These are phyloP conservation scores for Fusarium penzigii DNA, from an alignment of 2,329 filamentous ascomycete species.

Conservation along the genomic window DNA sequence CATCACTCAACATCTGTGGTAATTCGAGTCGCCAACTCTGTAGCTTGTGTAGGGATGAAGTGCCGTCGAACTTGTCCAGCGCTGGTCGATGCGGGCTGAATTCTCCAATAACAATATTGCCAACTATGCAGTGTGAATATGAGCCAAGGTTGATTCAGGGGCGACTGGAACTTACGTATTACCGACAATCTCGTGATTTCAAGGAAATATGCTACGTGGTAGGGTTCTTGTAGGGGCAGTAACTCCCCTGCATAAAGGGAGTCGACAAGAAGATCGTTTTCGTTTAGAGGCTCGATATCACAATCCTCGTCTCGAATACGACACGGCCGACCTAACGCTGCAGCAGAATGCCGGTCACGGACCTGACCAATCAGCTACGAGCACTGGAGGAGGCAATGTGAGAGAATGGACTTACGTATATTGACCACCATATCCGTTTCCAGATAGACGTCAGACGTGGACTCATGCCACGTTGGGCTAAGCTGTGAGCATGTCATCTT, in stretches of 20 bases:
- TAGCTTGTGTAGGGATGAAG: background rate
- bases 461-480: background rate
- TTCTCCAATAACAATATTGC: slow-evolving; percentile 19
- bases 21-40: slow-evolving; percentile 10
- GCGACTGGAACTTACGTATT: slow-evolving; percentile 9
- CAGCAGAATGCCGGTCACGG: slow-evolving; percentile 19
- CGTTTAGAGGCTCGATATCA: slow-evolving; percentile 10
- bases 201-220: slow-evolving; percentile 14
- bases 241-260: background rate
- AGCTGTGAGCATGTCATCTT: background rate
- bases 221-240: slow-evolving; percentile 3
- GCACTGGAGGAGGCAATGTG: background rate
- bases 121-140: background rate
- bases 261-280: slow-evolving; percentile 17
- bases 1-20: slow-evolving; percentile 4
- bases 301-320: slow-evolving; percentile 24
- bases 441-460: slow-evolving; percentile 3
- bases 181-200: slow-evolving; percentile 8
- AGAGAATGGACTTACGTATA: slow-evolving; percentile 14
- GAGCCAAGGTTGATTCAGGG: background rate
- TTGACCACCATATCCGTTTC: slow-evolving; percentile 24
- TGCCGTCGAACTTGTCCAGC: background rate
- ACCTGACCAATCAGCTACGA: background rate
- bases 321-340: slow-evolving; percentile 15
- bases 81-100: slow-evolving; percentile 16